phyloP scores from a whole-genome alignment of 1,284 basidiomycete species.

The Trametes versicolor region DNA sequence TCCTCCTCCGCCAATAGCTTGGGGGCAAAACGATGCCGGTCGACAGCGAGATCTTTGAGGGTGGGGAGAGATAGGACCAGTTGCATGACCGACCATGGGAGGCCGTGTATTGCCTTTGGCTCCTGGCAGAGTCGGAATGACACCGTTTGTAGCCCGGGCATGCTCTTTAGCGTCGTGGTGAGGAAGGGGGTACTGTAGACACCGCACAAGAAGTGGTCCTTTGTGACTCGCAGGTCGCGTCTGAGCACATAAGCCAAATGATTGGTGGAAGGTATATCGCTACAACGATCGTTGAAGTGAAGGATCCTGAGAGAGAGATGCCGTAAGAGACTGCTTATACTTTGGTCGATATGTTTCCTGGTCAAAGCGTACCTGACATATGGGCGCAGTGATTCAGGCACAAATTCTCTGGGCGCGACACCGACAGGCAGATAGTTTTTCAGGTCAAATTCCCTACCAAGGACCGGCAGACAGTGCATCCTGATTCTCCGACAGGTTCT shows the following conservation, averaged over 20 bases:
- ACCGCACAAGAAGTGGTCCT: background rate
- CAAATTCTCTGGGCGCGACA: no score
- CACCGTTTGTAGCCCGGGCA: background rate
- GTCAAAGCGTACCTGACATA: background rate
- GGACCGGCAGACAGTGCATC: background rate
- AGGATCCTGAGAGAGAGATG: background rate
- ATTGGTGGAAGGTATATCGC: background rate
- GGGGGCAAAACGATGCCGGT: background rate
- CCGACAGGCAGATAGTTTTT: background rate
- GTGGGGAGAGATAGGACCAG: background rate
- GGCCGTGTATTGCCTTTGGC: background rate
- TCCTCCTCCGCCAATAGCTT: background rate
- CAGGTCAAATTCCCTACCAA: background rate
- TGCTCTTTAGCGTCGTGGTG: background rate
- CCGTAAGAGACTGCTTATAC: background rate
- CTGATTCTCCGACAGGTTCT: background rate
- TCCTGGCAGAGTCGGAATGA: background rate
- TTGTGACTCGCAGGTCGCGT: background rate
- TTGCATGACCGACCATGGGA: background rate
- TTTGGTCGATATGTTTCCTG: background rate
- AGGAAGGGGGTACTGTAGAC: background rate
- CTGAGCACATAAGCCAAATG: background rate
- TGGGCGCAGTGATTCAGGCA: background rate
- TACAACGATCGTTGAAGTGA: background rate
- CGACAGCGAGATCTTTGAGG: background rate